These are phyloP conservation scores for Penicillium concentricum DNA, from an alignment of 2,329 filamentous ascomycete species.

Conservation along the genomic window DNA sequence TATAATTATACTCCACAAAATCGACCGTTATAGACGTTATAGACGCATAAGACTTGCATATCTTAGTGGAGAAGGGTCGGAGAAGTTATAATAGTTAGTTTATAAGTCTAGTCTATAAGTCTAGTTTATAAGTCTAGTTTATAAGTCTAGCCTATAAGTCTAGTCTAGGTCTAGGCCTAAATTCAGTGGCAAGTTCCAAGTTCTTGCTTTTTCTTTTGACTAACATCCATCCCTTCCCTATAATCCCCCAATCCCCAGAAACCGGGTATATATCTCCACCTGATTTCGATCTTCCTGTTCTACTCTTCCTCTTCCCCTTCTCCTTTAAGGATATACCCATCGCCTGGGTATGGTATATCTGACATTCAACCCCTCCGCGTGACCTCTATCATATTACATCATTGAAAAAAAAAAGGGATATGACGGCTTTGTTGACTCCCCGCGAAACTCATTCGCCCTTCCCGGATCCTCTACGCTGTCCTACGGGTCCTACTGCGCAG, in stretches of 20 bases:
- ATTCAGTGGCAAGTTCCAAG: too few species aligned
- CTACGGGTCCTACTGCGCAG: constrained; percentile 30
- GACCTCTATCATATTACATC: neutral
- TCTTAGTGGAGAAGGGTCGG: neutral
- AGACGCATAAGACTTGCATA: neutral
- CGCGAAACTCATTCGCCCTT: constrained; percentile 33
- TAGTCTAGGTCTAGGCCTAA: too few species aligned
- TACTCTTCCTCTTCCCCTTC: neutral
- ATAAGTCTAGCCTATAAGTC: too few species aligned
- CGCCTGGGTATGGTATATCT: neutral
- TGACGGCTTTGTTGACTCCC: constrained; percentile 38
- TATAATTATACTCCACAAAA: too few species aligned
- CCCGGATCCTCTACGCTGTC: constrained; percentile 31
- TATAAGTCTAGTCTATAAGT: too few species aligned
- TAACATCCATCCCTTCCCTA: too few species aligned
- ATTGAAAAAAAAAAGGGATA: constrained; percentile 16
- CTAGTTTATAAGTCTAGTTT: too few species aligned
- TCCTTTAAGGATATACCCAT: too few species aligned
- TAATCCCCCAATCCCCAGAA: neutral
- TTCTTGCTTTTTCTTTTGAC: too few species aligned
- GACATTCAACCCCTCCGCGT: neutral
- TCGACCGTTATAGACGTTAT: neutral
- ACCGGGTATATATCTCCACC: neutral
- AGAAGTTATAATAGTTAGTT: too few species aligned
- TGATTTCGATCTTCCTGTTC: neutral